Base-by-base conservation (phyloP, 371 early-diverging fungal species). In the Lichtheimia ornata region DNA sequence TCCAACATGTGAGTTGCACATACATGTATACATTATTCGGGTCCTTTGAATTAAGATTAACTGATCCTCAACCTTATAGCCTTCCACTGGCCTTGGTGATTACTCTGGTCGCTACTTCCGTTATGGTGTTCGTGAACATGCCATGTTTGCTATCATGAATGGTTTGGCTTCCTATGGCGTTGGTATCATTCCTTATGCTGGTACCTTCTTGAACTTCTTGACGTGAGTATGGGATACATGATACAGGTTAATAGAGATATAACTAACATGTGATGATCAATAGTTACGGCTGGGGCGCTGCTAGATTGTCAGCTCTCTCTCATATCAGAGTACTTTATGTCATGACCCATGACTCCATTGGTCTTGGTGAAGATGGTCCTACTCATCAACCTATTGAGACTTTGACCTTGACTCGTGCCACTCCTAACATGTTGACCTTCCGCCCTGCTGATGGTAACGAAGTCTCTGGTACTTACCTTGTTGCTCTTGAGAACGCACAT, bases 281-380 rank as follows among this genome's bases (percentile, higher is more conserved):
- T 57, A 65, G 66, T 22, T 89, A 91, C 62, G 91, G 89, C 41
- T 84, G 83, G 67, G 97, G 97, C 52, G 92, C 99, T 43, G 88
- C 96, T 40, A 93, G 99, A 71, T 82, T 99, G 41, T 83, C 93
- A 65, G 97, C 98, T 2, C 76, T 99, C 57, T 87, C 93, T 43
- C 85, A 91, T 22, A 84, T 92, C 54, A 95, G 94, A 49, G 92
- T 94, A 43, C 67, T 98, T 56, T 97, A 96, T 83, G 89, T 99
- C 67, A 94, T 97, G 94, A 99, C 99, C 60, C 99, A 99, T 86
- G 99, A 99, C 84, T 98, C 99, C n/a, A 97, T 99, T 64, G 99
- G 98, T 64, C 86, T 98, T 50, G 94, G 94, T 69, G 99, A 99
- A 79, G 99, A 99, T 78, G 99, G 99, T 12, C 99, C 99, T 35